Evolutionary conservation across 129 eudicot genomes (phyloP), one percentile per base, ranked within the genome.

Genomic region (Lonicera japonica): DNA sequence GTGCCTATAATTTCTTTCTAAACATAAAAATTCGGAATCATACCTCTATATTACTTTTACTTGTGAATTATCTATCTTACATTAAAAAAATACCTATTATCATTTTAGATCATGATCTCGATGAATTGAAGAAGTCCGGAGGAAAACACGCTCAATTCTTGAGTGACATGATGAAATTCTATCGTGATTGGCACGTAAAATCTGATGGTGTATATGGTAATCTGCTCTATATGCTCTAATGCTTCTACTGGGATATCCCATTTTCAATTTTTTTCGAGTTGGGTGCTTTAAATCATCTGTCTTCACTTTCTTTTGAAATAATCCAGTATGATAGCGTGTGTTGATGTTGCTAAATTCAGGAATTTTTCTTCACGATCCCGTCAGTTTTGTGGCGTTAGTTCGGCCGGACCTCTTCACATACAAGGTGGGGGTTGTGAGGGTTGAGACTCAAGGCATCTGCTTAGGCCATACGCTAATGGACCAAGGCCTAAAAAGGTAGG

Each of bases 361-460:
- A 13, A 71, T 83, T 69, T 90, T 90, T 51, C 94, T 83, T 56
- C 97, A 90, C 55, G 97, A 90, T 63, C 95, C 97, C 1, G 95
- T 86, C 14, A 76, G 92, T 77, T 90, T 86, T 61, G 81, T 86
- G 73, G 97, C 97, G n/a, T 70, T 90, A 46, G 81, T 83, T 45
- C 81, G 92, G 58, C 97, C 95, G 13, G 95, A 90, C 75, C 87
- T 90, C 40, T 90, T 90, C 57, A 79, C 86, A 2, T 90, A 73
- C 77, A 90, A 81, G 83, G 81, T 58, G 47, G 97, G 95, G 24
- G 92, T 83, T 14, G 97, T 90, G 63, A 83, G 95, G 64, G 97
- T 90, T 25, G 97, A 90, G 72, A 86, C 97, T 34, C 95, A 90
- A 66, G 97, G 97, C 65, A 77, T 90, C 15, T 90, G 97, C 55